These are phyloP conservation scores for Nannochloropsis salina DNA, from an alignment of 108 stramenopile genomes.

Conservation along the genomic window DNA sequence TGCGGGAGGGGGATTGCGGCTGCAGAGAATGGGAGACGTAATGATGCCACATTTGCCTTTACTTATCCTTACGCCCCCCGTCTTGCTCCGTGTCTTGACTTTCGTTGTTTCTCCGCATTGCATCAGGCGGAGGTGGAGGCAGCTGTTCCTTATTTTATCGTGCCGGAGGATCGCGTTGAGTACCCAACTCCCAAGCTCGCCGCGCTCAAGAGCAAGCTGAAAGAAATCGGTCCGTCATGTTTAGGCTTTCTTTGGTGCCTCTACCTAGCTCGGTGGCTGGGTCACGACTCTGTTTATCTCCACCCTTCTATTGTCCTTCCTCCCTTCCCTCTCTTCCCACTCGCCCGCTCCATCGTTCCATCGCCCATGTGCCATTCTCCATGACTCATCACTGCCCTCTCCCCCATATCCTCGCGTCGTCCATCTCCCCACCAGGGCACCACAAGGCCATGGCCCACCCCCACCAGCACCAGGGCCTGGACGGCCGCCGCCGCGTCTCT, in stretches of 20 bases:
- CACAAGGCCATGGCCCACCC: neutral
- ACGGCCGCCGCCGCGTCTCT: neutral
- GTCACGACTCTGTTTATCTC: neutral
- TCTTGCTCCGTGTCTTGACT: neutral
- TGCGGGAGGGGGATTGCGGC: too few species aligned
- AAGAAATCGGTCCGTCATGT: neutral
- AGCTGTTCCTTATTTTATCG: neutral
- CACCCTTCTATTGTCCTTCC: neutral
- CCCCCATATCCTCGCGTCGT: too few species aligned
- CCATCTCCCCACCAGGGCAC: neutral
- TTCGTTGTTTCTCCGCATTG: neutral
- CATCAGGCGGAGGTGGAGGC: neutral
- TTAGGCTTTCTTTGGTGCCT: neutral
- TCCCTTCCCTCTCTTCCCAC: neutral
- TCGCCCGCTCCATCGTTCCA: neutral
- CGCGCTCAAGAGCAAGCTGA: neutral
- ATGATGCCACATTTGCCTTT: too few species aligned
- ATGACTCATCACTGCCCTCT: neutral
- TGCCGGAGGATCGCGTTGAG: neutral
- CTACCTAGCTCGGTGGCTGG: too few species aligned
- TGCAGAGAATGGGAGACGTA: too few species aligned
- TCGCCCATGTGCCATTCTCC: neutral
- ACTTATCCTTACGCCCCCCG: neutral
- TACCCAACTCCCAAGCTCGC: neutral
- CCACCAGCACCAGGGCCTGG: neutral